These are phyloP conservation scores for Eucalyptus cloeziana DNA, from an alignment of 345 rosid genomes.

Conservation along the genomic window DNA sequence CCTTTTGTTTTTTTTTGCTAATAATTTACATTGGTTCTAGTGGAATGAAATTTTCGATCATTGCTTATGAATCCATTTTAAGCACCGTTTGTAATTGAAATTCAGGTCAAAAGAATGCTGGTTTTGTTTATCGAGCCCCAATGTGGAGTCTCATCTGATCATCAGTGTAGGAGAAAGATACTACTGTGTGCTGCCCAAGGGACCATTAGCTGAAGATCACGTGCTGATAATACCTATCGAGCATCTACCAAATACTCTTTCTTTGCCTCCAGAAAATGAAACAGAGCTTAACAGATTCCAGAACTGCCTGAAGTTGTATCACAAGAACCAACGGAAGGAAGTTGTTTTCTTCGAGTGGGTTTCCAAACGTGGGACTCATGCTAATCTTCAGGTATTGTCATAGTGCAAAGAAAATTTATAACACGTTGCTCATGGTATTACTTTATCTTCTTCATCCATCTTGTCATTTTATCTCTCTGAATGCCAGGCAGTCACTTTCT, in stretches of 20 bases:
- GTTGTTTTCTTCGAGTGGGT: conserved; percentile 83
- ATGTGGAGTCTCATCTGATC: conserved; percentile 64
- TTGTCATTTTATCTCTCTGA: background rate
- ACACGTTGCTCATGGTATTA: background rate
- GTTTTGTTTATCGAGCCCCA: conserved; percentile 85
- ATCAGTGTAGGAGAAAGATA: conserved; percentile 65
- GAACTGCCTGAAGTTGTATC: conserved; percentile 51
- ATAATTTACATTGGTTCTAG: background rate
- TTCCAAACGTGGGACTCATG: conserved; percentile 67
- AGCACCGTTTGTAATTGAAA: background rate
- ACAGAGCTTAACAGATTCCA: conserved; percentile 51
- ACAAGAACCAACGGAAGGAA: conserved; percentile 51
- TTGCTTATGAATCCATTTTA: background rate
- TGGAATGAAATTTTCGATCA: background rate
- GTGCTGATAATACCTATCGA: conserved; percentile 60
- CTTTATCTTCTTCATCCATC: background rate
- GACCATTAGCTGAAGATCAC: conserved; percentile 73
- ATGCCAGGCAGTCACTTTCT: background rate
- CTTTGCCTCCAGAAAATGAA: conserved; percentile 38
- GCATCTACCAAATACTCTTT: conserved; percentile 64
- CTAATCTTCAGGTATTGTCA: conserved; percentile 67
- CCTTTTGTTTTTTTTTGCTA: background rate
- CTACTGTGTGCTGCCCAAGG: conserved; percentile 84
- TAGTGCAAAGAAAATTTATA: background rate
- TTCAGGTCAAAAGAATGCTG: conserved; percentile 77